These are phyloP conservation scores for Scheffersomyces spartinae DNA, from an alignment of 805 yeast genomes.

Conservation along the genomic window DNA sequence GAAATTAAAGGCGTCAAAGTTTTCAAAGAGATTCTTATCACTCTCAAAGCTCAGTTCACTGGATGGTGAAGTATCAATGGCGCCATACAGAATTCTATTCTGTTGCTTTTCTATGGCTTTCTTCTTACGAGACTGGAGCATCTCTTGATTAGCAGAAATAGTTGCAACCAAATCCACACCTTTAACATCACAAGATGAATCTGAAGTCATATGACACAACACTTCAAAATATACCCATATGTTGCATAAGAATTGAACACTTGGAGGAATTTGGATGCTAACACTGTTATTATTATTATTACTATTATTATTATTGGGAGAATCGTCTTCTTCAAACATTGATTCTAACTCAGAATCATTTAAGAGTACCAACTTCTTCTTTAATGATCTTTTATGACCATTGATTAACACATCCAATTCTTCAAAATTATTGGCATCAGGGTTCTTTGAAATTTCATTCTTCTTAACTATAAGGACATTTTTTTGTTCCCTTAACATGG, in stretches of 20 bases:
- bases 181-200: constrained; percentile 31
- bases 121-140: constrained; percentile 13
- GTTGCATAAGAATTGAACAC: constrained; percentile 43
- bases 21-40: constrained; percentile 23
- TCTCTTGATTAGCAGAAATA: too few relatives aligned
- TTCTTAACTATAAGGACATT: constrained; percentile 1
- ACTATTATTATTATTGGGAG: constrained; percentile 1
- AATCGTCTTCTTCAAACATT: constrained; percentile 9
- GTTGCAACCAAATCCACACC: constrained; percentile 31
- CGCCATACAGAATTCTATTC: constrained; percentile 2
- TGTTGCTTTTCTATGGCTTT: constrained; percentile 5
- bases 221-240: constrained; percentile 64
- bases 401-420: constrained; percentile 1
- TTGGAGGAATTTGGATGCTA: constrained; percentile 21
- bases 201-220: constrained; percentile 52
- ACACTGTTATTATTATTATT: constrained; percentile 4
- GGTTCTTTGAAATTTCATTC: constrained; percentile 1
- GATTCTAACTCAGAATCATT: constrained; percentile 20
- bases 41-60: constrained; percentile 12
- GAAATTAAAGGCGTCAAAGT: constrained; percentile 23
- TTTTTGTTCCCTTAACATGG: constrained; percentile 16
- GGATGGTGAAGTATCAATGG: constrained; percentile 7
- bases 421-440: constrained; percentile 9
- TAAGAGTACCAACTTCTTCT: constrained; percentile 18
- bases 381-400: constrained; percentile 3